Base-by-base conservation (phyloP, 2,329 filamentous ascomycete species). In the Xylariales sp. region DNA sequence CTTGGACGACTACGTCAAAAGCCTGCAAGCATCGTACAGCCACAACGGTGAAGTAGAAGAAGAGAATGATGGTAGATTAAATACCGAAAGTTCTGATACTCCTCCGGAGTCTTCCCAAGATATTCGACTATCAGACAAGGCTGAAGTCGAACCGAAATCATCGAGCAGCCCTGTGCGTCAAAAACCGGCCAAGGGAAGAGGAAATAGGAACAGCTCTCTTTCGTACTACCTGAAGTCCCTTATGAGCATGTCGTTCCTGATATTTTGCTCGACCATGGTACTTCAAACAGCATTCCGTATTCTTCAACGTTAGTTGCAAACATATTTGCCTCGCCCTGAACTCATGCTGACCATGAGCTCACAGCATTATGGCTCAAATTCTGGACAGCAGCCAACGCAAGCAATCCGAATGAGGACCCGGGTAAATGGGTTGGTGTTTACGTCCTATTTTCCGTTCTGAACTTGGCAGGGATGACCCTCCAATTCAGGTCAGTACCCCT, bases 361-460 rank as follows among this genome's bases (percentile, higher is more conserved):
- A 12, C 5, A 40, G 38, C 38, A 34, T 20, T 40, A 14, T 40
- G 38, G 38, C 38, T 40, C 29, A 40, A 33, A 28, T 40, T 32
- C 15, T 40, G 38, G 38, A 40, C 38, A 14, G 18, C 38, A 5
- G 28, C 38, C 4, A 40, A 40, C 21, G 38, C 28, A 9, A 27
- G 29, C 3, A 40, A 40, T 18, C 28, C 38, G 2, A 32, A 15
- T 3, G 38, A 40, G 19, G 29, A 40, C 15, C 38, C 38, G 11
- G 19, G 19, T 3, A 40, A 40, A n/a, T 40, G 38, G 38, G 21
- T 40, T 16, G 38, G 38, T 22, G 9, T 40, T 11, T 40, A 40
- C 15, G 29, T 40, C 18, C 29, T 40, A 10, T 24, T 40, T 8
- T 40, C 28, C 3, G 38, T 34, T 10, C n/a, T 40, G n/a, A 40